Percentiles rank a stretch among this genome's conserved stretches.
phyloP scores from a whole-genome alignment of 306 rosid genomes.

The Astragalus glycyphyllos region DNA sequence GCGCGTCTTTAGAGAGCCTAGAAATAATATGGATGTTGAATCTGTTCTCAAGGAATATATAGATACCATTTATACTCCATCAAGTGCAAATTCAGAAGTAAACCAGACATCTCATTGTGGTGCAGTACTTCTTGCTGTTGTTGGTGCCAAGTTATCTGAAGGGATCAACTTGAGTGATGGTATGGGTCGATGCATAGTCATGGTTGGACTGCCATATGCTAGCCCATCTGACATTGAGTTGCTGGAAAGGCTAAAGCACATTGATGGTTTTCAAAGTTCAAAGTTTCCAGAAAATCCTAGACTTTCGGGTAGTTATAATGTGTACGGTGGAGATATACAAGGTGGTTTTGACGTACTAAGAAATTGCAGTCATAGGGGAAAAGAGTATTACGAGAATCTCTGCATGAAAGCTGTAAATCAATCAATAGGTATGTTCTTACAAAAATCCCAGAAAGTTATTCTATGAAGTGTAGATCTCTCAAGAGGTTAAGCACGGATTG shows the following conservation, averaged over 20 bases:
- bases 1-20: slow-evolving; percentile 86
- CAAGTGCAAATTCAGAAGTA: slow-evolving; percentile 50
- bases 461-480: slow-evolving; percentile 25
- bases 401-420: slow-evolving; percentile 99
- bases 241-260: slow-evolving; percentile 89
- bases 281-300: slow-evolving; percentile 45
- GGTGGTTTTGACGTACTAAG: slow-evolving; percentile 77
- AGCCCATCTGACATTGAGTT: slow-evolving; percentile 88
- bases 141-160: slow-evolving; percentile 95
- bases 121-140: slow-evolving; percentile 86
- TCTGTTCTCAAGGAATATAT: slow-evolving; percentile 79
- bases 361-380: slow-evolving; percentile 85
- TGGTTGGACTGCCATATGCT: slow-evolving; percentile 97
- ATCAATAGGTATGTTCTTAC: slow-evolving; percentile 76
- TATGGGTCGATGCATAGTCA: slow-evolving; percentile 92
- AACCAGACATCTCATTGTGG: slow-evolving; percentile 61
- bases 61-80: slow-evolving; percentile 60
- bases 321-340: slow-evolving; percentile 55
- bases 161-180: slow-evolving; percentile 98
- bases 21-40: slow-evolving; percentile 81
- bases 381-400: slow-evolving; percentile 89
- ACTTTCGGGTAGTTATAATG: slow-evolving; percentile 46
- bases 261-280: slow-evolving; percentile 67
- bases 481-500: slow-evolving; percentile 31
- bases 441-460: slow-evolving; percentile 6